Evolutionary conservation across 192 early-diverging fungal genomes (phyloP).

Genomic region (Dimargaris xerosporica): DNA sequence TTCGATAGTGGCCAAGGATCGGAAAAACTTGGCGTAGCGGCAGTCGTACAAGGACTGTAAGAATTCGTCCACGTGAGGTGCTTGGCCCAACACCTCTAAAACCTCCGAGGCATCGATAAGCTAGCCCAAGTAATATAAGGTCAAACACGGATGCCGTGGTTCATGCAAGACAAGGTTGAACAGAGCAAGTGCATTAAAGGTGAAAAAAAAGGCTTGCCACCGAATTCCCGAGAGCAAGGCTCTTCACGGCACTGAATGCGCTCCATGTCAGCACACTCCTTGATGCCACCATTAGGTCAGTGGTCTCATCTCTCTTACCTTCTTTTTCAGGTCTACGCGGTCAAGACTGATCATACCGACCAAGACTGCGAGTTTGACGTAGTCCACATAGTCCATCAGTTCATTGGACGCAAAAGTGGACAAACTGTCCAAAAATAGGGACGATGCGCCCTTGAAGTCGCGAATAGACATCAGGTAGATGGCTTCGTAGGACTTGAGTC

Average conservation of each 20-base stretch:
- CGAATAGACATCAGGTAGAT: constrained; percentile 84
- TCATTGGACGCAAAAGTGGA: constrained; percentile 94
- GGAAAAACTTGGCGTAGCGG: constrained; percentile 88
- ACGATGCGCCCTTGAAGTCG: constrained; percentile 86
- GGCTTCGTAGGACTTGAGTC: constrained; percentile 92
- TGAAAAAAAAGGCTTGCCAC: neutral
- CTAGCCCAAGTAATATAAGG: constrained; percentile 20
- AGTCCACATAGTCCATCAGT: constrained; percentile 94
- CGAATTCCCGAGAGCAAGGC: neutral
- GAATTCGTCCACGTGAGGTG: constrained; percentile 70
- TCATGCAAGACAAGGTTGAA: neutral
- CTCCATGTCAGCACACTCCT: neutral
- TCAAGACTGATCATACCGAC: constrained; percentile 75
- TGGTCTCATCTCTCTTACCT: constrained; percentile 31
- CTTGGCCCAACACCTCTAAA: constrained; percentile 82
- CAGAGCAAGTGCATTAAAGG: neutral
- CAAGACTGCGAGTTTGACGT: constrained; percentile 87
- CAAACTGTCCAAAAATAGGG: constrained; percentile 84
- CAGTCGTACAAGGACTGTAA: constrained; percentile 80
- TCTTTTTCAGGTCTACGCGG: constrained; percentile 87
- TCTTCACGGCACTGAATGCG: neutral
- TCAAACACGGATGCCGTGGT: neutral
- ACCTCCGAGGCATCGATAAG: constrained; percentile 92
- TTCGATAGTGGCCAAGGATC: constrained; percentile 71
- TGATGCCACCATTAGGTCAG: neutral